Evolutionary conservation across 305 asterid genomes (phyloP), one percentile per base, ranked within the genome.

Genomic region (Fraxinus sp.): DNA sequence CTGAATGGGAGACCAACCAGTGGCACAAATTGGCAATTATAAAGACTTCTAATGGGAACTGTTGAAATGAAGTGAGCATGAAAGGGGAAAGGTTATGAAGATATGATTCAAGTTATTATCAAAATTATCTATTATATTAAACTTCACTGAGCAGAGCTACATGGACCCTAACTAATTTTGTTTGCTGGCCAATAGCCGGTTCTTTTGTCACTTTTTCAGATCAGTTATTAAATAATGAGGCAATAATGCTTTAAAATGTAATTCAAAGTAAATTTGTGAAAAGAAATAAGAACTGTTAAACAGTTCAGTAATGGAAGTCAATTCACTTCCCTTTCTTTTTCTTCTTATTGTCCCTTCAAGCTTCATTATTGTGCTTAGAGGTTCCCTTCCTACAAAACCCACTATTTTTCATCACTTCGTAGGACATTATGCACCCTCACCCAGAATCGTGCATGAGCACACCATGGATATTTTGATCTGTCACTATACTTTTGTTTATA

Each of bases 91-190:
- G 28, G 71, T 32, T 62, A 37, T 83, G 36, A 24, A 41, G 66
- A 71, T 32, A 30, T 11, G 26, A 7, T 18, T 30, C 1, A 6
- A 20, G n/a, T 14, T 28, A 28, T 49, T 7, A 46, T 28, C 24
- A 8, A 10, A 77, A 26, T 33, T 39, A 22, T 76, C 62, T 43
- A 35, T 33, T 49, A 46, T 35, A 36, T 49, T 49, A 46, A 33
- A 59, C 37, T 76, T 76, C 78, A 30, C 77, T 24, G 64, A 66
- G 74, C 73, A 22, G 78, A 52, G 22, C 76, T 14, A 32, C 76
- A 30, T 68, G 76, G 43, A 32, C 10, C 4, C 76, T 33, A 71
- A 32, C 76, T 32, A 71, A 30, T 71, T 30, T 32, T 32, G 41
- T 32, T 71, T 71, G 41, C 76, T 71, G 39, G 43, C 26, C 39